Evolutionary conservation across 2,329 filamentous ascomycete genomes (phyloP), one percentile per base, ranked within the genome.

Genomic region (Samsoniella hepiali): DNA sequence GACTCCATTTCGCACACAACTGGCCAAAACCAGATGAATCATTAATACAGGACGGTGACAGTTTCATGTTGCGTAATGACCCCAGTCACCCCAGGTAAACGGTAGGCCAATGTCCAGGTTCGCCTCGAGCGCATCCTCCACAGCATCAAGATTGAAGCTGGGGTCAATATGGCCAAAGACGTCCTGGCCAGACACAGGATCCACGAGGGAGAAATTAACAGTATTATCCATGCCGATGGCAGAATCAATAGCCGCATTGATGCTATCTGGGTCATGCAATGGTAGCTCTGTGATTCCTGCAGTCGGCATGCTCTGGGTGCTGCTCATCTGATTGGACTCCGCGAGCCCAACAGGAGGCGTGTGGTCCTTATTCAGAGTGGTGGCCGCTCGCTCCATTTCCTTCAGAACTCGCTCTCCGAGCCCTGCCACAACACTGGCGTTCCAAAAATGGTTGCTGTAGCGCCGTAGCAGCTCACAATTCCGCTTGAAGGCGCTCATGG

Each of bases 381-480:
- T 80, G 0, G 81, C 81, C 0, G 82, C 81, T 51, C 82, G 79
- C 67, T 83, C 82, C 80, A 87, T 84, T 68, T 86, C 83, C 55
- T 76, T 77, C 45, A 85, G 69, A 0, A 86, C 83, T 9, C 82
- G 75, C 64, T 85, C 82, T 2, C 84, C 84, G 22, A 87, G 76
- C 0, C 79, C 78, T 0, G 82, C 82, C 32, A 85, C 83, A 2
- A 85, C 80, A 17, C 78, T 78, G 1, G 84, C 80, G 68, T 81
- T 84, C 76, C 82, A 85, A 70, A 84, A 88, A n/a, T 81, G 79
- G 47, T 82, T 78, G n/a, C 81, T 80, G 62, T 86, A 79, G 15
- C 78, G 75, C 29, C 80, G 77, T 5, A 88, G 73, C 40, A 85
- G 76, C 2, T 80, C 76, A 11, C 84, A 84, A 47, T 85, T 83